Evolutionary conservation across 805 yeast genomes (phyloP).

Genomic region (Wickerhamomyces pijperi): DNA sequence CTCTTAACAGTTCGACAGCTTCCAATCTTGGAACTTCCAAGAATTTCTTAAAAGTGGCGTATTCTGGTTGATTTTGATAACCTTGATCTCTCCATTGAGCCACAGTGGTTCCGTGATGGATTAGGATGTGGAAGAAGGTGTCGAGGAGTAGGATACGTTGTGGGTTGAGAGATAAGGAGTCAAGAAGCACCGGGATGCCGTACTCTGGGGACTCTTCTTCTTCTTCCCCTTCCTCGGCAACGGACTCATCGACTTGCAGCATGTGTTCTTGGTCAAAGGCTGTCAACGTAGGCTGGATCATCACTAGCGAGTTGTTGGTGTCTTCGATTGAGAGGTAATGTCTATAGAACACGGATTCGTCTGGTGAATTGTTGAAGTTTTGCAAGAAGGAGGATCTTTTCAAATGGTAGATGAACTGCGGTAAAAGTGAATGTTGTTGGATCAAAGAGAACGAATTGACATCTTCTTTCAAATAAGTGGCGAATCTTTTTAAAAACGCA

Average conservation of each 20-base stretch:
- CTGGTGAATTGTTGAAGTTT: constrained; percentile 96
- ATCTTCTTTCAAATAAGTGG: constrained; percentile 85
- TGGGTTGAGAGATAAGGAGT: constrained; percentile 84
- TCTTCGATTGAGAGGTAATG: constrained; percentile 89
- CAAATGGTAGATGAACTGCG: constrained; percentile 91
- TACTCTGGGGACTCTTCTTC: constrained; percentile 44
- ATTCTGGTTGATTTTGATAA: constrained; percentile 84
- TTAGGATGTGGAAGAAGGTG: constrained; percentile 92
- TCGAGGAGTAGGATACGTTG: constrained; percentile 82
- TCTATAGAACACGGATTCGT: constrained; percentile 94
- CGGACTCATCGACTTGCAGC: background rate
- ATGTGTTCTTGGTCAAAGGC: constrained; percentile 60
- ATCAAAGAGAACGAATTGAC: constrained; percentile 73
- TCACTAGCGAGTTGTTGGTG: constrained; percentile 81
- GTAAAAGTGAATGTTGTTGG: constrained; percentile 77
- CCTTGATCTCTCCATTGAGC: constrained; percentile 96
- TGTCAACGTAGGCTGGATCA: constrained; percentile 96
- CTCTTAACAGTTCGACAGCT: constrained; percentile 83
- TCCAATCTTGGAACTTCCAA: constrained; percentile 85
- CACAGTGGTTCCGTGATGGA: constrained; percentile 89
- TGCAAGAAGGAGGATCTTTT: constrained; percentile 94
- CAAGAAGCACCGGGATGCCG: constrained; percentile 66
- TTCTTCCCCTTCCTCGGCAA: constrained; percentile 18
- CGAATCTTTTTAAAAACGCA: constrained; percentile 83
- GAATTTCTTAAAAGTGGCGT: constrained; percentile 76